Evolutionary conservation across 345 rosid genomes (phyloP).

Genomic region (Excoecaria cochinchinensis): DNA sequence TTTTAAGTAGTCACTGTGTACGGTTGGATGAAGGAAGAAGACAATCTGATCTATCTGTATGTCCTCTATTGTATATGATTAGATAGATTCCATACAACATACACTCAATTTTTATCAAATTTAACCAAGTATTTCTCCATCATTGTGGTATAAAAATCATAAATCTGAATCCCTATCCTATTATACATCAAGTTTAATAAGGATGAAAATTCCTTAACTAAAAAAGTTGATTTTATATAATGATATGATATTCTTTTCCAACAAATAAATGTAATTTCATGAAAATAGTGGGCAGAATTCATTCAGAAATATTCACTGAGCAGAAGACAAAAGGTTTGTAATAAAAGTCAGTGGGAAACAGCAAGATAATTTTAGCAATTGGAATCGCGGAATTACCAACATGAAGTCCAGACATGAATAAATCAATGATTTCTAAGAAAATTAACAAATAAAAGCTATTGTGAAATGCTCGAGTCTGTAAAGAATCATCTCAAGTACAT

Average conservation of each 20-base stretch:
- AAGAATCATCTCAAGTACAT: neutral
- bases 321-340: neutral
- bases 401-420: neutral
- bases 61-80: neutral
- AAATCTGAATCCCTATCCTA: neutral
- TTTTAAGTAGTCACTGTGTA: neutral
- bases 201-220: neutral
- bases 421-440: neutral
- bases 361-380: neutral
- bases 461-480: neutral
- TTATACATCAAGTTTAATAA: neutral
- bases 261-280: neutral
- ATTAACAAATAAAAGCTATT: neutral
- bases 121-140: neutral
- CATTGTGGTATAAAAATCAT: neutral
- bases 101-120: neutral
- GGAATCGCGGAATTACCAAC: neutral
- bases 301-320: neutral
- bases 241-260: neutral
- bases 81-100: neutral
- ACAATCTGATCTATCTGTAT: neutral
- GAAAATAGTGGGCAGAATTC: neutral
- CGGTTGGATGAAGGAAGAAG: neutral
- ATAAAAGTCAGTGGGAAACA: neutral
- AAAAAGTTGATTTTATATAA: neutral